phyloP scores from a whole-genome alignment of 108 stramenopile genomes.

The Nitzschia inconspicua region DNA sequence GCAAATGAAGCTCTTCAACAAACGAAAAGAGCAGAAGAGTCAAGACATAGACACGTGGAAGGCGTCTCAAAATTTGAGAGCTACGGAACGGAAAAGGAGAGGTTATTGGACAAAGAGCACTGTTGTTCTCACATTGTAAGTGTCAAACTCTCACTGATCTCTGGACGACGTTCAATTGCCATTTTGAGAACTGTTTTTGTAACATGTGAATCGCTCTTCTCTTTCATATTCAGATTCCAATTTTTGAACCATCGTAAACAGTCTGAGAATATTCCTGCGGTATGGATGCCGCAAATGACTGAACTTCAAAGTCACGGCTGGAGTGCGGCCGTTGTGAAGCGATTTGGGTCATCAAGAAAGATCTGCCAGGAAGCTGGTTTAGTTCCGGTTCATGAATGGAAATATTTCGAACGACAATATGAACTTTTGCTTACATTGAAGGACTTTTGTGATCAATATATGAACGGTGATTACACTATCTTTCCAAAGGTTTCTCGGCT shows the following conservation, averaged over 20 bases:
- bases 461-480: conserved; percentile 25
- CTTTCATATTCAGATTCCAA: too few relatives aligned
- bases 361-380: conserved; percentile 46
- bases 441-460: conserved; percentile 41
- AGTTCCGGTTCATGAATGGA: conserved; percentile 62
- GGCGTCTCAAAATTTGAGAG: too few relatives aligned
- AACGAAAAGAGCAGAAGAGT: too few relatives aligned
- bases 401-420: conserved; percentile 60
- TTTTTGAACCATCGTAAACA: conserved; percentile 41
- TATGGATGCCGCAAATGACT: conserved; percentile 69
- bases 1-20: too few relatives aligned
- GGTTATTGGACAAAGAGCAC: too few relatives aligned
- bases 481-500: conserved; percentile 40
- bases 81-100: too few relatives aligned
- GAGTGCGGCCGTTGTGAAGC: conserved; percentile 43
- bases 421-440: conserved; percentile 53
- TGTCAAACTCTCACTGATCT: too few relatives aligned
- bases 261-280: conserved; percentile 41
- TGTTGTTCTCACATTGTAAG: too few relatives aligned
- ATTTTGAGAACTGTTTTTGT: too few relatives aligned
- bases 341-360: conserved; percentile 29
- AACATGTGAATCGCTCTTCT: too few relatives aligned
- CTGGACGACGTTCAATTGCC: too few relatives aligned
- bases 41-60: too few relatives aligned
- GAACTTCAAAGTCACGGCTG: conserved; percentile 47